Conservation (phyloP, 1,284 basidiomycete species). For the Tilletia walkeri region DNA sequence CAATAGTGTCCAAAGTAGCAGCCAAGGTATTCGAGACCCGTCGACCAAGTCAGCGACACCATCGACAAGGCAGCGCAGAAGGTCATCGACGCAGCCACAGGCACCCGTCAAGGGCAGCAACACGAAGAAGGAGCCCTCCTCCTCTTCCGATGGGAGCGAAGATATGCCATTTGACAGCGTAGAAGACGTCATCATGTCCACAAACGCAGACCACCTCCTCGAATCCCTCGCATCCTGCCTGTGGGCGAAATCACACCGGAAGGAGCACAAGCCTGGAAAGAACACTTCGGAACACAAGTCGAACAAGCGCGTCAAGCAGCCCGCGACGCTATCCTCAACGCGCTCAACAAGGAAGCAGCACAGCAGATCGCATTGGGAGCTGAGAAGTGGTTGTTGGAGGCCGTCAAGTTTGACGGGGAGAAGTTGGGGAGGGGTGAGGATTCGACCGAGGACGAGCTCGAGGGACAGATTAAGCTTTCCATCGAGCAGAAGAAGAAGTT, state of each 20-base stretch:
- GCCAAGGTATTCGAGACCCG: not conserved
- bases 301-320: constrained; percentile 27
- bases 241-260: constrained; percentile 12
- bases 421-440: constrained; percentile 35
- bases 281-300: constrained; percentile 35
- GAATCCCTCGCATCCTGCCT: constrained; percentile 29
- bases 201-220: constrained; percentile 23
- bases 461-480: constrained; percentile 28
- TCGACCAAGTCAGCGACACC: not conserved
- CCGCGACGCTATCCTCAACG: constrained; percentile 15
- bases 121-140: not conserved
- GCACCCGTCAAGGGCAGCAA: constrained; percentile 1
- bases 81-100: constrained; percentile 13
- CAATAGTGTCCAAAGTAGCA: not conserved
- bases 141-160: no score
- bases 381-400: constrained; percentile 41
- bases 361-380: constrained; percentile 37
- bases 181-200: constrained; percentile 24
- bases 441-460: constrained; percentile 25
- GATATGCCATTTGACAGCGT: constrained; percentile 26
- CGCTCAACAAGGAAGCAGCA: not conserved
- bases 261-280: constrained; percentile 29
- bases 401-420: constrained; percentile 38
- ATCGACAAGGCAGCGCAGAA: constrained; percentile 4
- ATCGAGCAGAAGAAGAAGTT: constrained; percentile 30